A percentile compares a stretch with the other conserved stretches of the same genome.
Conservation (phyloP, 495 filamentous ascomycete species). For the Penicillium roqueforti region DNA sequence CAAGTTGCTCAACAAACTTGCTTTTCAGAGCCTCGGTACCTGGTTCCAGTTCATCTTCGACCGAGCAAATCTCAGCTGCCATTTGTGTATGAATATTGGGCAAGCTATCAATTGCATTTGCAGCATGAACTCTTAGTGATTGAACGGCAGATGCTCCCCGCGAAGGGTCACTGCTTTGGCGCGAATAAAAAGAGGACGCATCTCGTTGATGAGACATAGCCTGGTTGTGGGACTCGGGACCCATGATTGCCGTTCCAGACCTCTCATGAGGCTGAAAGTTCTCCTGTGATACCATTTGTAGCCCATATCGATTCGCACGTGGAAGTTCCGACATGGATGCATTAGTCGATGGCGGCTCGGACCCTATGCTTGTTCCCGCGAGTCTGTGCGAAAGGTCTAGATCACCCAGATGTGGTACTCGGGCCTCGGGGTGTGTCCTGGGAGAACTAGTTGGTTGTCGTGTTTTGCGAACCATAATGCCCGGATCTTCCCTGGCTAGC, state of each 20-base stretch:
- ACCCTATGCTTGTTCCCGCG: conserved; percentile 24
- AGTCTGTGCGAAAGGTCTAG: conserved; percentile 33
- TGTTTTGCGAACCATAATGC: conserved; percentile 28
- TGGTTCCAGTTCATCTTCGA: not conserved
- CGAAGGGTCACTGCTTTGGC: conserved; percentile 18
- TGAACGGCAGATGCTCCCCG: conserved; percentile 6
- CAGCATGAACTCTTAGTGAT: not conserved
- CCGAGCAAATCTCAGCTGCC: not conserved
- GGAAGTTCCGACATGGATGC: conserved; percentile 21
- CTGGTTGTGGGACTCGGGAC: conserved; percentile 9
- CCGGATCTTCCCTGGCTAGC: conserved; percentile 10
- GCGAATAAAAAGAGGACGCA: conserved; percentile 32
- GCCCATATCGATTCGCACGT: conserved; percentile 13
- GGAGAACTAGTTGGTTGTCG: conserved; percentile 17
- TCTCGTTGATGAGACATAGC: conserved; percentile 9
- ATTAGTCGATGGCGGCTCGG: conserved; percentile 22
- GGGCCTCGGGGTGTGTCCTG: conserved; percentile 13
- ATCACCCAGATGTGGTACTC: conserved; percentile 31
- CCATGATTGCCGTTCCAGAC: conserved; percentile 5
- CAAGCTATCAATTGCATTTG: not conserved
- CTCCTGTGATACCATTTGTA: conserved; percentile 17
- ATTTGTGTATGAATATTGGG: not conserved
- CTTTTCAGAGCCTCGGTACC: conserved; percentile 12
- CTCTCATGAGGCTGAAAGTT: conserved; percentile 4
- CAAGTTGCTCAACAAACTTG: conserved; percentile 33